Base-by-base conservation (phyloP, 768 basidiomycete species). In the Boletus reticuloceps region DNA sequence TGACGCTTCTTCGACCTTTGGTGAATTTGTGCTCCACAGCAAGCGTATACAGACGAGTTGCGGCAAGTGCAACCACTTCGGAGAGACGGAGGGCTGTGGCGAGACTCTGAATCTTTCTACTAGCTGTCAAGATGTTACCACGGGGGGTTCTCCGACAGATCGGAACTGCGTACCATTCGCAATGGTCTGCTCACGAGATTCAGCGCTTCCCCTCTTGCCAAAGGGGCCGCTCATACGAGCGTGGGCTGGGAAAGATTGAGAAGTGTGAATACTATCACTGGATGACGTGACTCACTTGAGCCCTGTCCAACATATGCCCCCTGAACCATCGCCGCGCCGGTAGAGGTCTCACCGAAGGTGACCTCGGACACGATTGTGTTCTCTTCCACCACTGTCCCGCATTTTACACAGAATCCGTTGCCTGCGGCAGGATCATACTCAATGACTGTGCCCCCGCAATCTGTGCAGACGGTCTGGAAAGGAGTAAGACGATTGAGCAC, bases 21-120 rank as follows among this genome's bases (percentile, higher is more conserved):
- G 85, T 96, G 69, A 99, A 99, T 59, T 90, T 91, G 75, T 91
- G 88, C 62, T 94, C 89, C 43, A 98, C 90, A 6, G 94, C 95
- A 47, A 98, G 87, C 19, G 90, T 94, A 73, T 95, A 98, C 61
- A 92, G 80, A 25, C 96, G 83, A 29, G 85, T 85, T 17, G 95
- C 96, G 3, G 89, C 82, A 41, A 91, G 82, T 56, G 82, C 81
- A 20, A 96, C 87, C 45, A 86, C 77, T 57, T 94, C 92, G 6
- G 89, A 89, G 14, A 97, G 78, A 16, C 81, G 84, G 31, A 96
- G 74, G 32, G 85, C 85, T 49, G 82, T 83, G 1, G 91, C 89
- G 37, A 97, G 88, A 62, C 82, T 88, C 60, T 87, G 84, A 32
- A 98, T 96, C 62, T 86, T 90, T 63, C 84, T 82, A 56, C 82